Evolutionary conservation across 805 yeast species (phyloP), one percentile per base, ranked within the genome.

Genomic region (Pichia deserticola): DNA sequence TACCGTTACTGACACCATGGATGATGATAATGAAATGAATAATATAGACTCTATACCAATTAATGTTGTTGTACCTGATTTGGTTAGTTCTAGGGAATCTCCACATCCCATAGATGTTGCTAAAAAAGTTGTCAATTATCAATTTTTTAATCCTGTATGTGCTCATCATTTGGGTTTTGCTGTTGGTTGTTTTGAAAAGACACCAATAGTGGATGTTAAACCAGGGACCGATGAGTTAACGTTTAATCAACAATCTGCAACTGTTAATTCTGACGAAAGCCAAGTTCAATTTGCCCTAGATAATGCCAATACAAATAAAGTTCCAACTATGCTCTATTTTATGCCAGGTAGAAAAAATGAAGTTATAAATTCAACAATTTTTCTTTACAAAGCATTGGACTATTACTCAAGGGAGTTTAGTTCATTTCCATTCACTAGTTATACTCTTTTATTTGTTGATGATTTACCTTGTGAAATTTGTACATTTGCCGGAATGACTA

Each of bases 91-190:
- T 11, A 82, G 79, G 54, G 92, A 84, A 60, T 69, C 77, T 3
- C 85, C 92, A 0, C 96, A 89, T 59, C 82, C 89, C 0, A 71
- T 79, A 5, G 95, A 89, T 63, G 63, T 77, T 36, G 74, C 84
- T 5, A 88, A 88, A 61, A 92, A 89, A 57, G 73, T 83, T 1
- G 86, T 85, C 1, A 73, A 84, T 3, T 90, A 89, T 79, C 45
- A 74, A 81, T 25, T 92, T 82, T 83, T 82, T 60, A 86, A 83
- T 49, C 96, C 98, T 0, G 85, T 89, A 1, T 84, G 95, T 36
- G 88, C 99, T 0, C 97, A 90, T 57, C 97, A 92, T 65, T 74
- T 93, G 25, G 98, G 98, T 0, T 93, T 95, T 83, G 90, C 96
- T 0, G 78, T 89, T 5, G 99, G 98, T 0, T 84, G 96, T 2